phyloP scores from a whole-genome alignment of 768 basidiomycete species.

The Albatrellus ellisii region DNA sequence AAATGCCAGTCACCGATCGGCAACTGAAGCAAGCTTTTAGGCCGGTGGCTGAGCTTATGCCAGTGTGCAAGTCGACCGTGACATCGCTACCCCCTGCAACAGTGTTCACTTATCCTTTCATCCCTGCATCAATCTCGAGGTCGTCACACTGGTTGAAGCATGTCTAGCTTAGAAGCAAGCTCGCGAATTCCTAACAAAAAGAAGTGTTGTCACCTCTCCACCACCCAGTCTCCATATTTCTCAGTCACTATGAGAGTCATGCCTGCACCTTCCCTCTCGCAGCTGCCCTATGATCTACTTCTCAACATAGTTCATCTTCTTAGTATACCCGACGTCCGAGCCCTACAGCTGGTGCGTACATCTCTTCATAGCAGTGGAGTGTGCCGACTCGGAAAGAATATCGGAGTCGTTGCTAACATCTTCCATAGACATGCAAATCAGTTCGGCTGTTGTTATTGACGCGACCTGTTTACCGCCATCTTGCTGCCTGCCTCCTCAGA shows the following conservation, averaged over 20 bases:
- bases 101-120: no score
- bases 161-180: no score
- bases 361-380: background rate
- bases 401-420: no score
- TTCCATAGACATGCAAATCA: conserved; percentile 43
- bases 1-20: no score
- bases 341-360: conserved; percentile 46
- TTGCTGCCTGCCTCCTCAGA: conserved; percentile 47
- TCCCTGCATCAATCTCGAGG: no score
- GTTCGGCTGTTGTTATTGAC: conserved; percentile 49
- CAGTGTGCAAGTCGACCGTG: no score
- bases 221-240: background rate
- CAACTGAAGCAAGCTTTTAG: no score
- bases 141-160: no score
- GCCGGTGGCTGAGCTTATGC: no score
- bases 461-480: conserved; percentile 52
- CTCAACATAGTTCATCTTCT: conserved; percentile 55
- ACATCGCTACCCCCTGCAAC: no score
- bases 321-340: conserved; percentile 44
- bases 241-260: background rate
- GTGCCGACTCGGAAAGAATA: no score
- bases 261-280: conserved; percentile 19
- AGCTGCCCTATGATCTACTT: conserved; percentile 57
- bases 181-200: no score
- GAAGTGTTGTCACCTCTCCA: background rate